These are phyloP conservation scores for Datura wrightii DNA, from an alignment of 257 asterid genomes.

Conservation along the genomic window DNA sequence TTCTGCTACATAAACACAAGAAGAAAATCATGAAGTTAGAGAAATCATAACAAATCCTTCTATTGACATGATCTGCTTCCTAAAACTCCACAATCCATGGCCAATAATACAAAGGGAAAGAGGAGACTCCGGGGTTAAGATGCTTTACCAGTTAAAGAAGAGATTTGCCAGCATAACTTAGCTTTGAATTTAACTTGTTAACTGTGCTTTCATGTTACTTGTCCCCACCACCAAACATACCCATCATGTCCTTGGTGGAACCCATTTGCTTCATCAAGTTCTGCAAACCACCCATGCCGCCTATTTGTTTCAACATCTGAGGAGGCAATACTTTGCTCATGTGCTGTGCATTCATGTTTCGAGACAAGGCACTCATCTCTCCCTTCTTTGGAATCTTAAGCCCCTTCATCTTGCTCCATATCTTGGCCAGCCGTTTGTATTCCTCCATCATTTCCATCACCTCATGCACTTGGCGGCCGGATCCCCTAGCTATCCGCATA, in stretches of 20 bases:
- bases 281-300: slow-evolving; percentile 95
- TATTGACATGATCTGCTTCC: slow-evolving; percentile 10
- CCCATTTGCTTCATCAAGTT: slow-evolving; percentile 87
- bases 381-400: slow-evolving; percentile 78
- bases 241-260: slow-evolving; percentile 81
- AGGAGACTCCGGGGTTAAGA: neutral
- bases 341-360: slow-evolving; percentile 90
- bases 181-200: neutral
- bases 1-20: neutral
- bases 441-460: slow-evolving; percentile 36
- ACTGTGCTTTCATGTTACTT: slow-evolving; percentile 40
- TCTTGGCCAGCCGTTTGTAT: slow-evolving; percentile 35
- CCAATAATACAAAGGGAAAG: slow-evolving; percentile 9
- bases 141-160: neutral
- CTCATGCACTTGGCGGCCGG: slow-evolving; percentile 27
- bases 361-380: slow-evolving; percentile 81
- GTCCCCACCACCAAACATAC: slow-evolving; percentile 87
- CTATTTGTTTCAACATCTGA: slow-evolving; percentile 91
- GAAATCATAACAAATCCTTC: neutral
- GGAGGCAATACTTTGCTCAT: slow-evolving; percentile 97
- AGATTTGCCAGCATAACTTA: neutral
- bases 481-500: slow-evolving; percentile 56
- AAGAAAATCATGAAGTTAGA: neutral
- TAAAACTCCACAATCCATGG: slow-evolving; percentile 17
- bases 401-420: slow-evolving; percentile 36